Base-by-base conservation (phyloP, 306 rosid species). In the Biancaea sappan region DNA sequence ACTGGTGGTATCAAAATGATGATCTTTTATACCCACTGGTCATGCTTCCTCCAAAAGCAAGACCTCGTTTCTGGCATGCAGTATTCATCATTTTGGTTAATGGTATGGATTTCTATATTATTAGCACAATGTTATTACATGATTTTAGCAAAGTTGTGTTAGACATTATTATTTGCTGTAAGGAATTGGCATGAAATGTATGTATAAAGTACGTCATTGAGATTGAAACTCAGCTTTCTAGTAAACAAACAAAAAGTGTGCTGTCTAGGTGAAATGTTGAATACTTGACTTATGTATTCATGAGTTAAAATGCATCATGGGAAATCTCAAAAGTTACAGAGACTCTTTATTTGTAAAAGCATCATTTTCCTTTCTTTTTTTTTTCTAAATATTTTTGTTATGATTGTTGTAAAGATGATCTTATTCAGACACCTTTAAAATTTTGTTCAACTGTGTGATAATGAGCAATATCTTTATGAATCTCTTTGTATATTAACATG, bases 11-110 rank as follows among this genome's bases (percentile, higher is more conserved):
- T 77, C 86, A 43, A 51, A 84, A 85, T 81, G 98, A 95, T 26
- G 91, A 90, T 82, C 86, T 92, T 77, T 73, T 95, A 13, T 81
- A 77, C 69, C 92, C 97, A 1, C 72, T 95, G 80, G 82, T 75
- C 59, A 79, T 95, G 97, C 79, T 92, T 82, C 98, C 99, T 38
- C 99, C 97, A 60, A 85, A 82, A 79, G 73, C 87, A 52, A 80
- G 84, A 22, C 92, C 91, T 16, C 90, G 93, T 5, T 92, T 95
- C 76, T 92, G 98, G 98, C 92, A 90, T 81, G 86, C 96, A 26
- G 66, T 95, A 64, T 95, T 92, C 81, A 87, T 90, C 86, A 83
- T 88, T 77, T 71, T 95, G 88, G 96, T 90, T 24, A 92, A 95
- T 71, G 99, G 99, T 95, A 92, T 43, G 89, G n/a, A 38, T 66